These are phyloP conservation scores for Flammula alnicola DNA, from an alignment of 1,284 basidiomycete species.

Conservation along the genomic window DNA sequence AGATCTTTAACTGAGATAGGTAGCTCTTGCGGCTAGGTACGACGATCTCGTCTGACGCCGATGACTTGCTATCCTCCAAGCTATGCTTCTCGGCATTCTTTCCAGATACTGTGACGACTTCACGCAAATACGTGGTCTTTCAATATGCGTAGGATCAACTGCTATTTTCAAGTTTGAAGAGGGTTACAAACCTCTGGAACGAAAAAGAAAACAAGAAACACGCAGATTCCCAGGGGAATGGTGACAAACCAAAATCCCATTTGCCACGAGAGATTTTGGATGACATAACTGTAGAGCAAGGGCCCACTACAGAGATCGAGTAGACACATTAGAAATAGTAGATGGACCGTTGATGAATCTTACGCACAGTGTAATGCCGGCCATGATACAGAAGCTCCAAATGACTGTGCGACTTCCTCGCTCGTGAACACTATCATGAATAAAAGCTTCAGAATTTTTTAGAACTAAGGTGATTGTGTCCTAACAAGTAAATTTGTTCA, in stretches of 20 bases:
- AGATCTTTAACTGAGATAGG: conserved; percentile 39
- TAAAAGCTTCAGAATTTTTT: not conserved
- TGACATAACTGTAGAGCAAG: conserved; percentile 45
- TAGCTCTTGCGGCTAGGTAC: conserved; percentile 30
- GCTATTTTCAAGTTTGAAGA: no score
- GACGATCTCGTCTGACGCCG: conserved; percentile 13
- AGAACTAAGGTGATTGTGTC: not conserved
- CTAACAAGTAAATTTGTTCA: conserved; percentile 48
- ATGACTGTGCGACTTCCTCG: conserved; percentile 45
- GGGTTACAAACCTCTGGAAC: conserved; percentile 42
- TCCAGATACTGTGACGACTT: not conserved
- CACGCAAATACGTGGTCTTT: conserved; percentile 36
- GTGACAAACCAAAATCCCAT: conserved; percentile 49
- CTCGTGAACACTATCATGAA: conserved; percentile 44
- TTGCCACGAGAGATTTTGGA: conserved; percentile 46
- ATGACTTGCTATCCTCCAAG: conserved; percentile 31
- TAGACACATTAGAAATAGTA: not conserved
- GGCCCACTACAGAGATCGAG: conserved; percentile 33
- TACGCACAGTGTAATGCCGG: conserved; percentile 46
- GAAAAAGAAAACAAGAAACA: conserved; percentile 44
- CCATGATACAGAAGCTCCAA: conserved; percentile 48
- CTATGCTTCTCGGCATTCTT: conserved; percentile 31
- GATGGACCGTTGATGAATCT: not conserved
- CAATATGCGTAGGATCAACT: no score
- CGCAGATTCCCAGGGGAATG: conserved; percentile 41